Conservation (phyloP, 1,139 yeast genomes). For the Saccharomyces hybrid region DNA sequence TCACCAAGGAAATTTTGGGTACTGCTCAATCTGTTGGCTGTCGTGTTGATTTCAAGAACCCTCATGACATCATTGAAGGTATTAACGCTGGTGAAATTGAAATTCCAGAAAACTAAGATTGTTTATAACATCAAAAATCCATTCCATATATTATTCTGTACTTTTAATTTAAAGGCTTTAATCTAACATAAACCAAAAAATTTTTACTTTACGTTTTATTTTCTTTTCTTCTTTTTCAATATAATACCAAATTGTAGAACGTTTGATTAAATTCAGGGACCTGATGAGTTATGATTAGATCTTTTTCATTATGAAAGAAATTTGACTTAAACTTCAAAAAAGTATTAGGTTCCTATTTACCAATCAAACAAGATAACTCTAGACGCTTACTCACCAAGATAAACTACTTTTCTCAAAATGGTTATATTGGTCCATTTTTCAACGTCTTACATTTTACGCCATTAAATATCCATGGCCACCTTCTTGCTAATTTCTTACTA, state of each 20-base stretch:
- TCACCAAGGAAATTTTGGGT: constrained; percentile 97
- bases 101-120: constrained; percentile 75
- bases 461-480: too few species aligned
- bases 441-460: constrained; percentile 34
- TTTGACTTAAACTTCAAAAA: too few species aligned
- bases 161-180: constrained; percentile 13
- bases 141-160: constrained; percentile 9
- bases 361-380: too few species aligned
- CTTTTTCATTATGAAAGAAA: too few species aligned
- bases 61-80: constrained; percentile 97
- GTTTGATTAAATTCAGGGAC: neutral
- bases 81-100: constrained; percentile 97
- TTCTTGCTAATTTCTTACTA: too few species aligned
- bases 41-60: constrained; percentile 98
- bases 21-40: constrained; percentile 99
- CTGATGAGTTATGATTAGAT: neutral
- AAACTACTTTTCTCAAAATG: constrained; percentile 31
- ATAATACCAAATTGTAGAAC: neutral
- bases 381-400: constrained; percentile 59
- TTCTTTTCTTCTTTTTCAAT: neutral
- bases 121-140: constrained; percentile 12
- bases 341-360: too few species aligned
- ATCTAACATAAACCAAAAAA: constrained; percentile 11
- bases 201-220: constrained; percentile 16
- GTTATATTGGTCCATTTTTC: constrained; percentile 65